These are phyloP conservation scores for Capsicum pubescens DNA, from an alignment of 257 asterid species.

Conservation along the genomic window DNA sequence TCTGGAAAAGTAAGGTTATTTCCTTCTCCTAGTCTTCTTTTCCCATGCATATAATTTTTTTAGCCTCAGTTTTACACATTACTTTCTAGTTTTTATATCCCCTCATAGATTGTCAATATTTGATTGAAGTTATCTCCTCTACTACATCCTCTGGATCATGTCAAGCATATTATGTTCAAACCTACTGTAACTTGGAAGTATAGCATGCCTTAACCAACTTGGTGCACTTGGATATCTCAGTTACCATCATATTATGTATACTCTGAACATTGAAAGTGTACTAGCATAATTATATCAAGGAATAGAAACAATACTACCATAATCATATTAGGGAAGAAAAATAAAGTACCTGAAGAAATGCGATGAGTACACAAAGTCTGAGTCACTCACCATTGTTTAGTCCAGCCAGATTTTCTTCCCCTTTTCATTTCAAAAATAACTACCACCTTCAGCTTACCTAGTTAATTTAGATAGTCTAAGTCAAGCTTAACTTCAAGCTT, in stretches of 20 bases:
- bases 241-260: neutral
- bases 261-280: neutral
- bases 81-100: neutral
- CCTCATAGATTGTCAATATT: neutral
- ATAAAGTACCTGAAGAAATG: neutral
- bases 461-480: no score
- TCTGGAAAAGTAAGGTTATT: neutral
- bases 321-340: no score
- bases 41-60: neutral
- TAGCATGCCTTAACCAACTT: neutral
- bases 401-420: no score
- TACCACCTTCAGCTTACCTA: no score
- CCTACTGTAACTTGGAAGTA: neutral
- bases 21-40: conserved; percentile 13
- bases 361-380: neutral
- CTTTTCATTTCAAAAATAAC: no score
- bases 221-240: neutral
- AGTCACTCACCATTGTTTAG: no score
- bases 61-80: neutral
- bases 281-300: neutral
- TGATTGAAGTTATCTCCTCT: neutral
- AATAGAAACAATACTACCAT: neutral
- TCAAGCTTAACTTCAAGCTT: no score
- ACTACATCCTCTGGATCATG: neutral
- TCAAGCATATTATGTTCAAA: neutral